Percentiles rank a stretch among this genome's conserved stretches.
Evolutionary conservation across 2,329 filamentous ascomycete species (phyloP).

Genomic region (Trichoderma sp.): DNA sequence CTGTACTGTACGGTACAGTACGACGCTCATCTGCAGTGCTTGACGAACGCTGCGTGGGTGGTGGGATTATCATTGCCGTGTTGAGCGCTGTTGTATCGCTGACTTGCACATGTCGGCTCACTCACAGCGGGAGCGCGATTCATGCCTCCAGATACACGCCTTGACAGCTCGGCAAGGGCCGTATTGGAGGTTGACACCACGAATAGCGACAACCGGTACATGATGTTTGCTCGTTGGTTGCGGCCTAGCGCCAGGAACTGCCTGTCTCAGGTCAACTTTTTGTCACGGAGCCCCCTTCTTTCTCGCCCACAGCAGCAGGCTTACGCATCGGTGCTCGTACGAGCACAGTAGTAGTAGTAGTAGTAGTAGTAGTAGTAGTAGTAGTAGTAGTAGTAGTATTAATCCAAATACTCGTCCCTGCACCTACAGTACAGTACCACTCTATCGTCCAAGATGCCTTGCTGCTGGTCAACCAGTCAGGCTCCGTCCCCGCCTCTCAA

Average conservation of each 20-base stretch:
- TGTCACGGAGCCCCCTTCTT: neutral
- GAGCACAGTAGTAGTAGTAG: too few species aligned
- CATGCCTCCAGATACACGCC: neutral
- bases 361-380: too few species aligned
- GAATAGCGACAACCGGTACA: neutral
- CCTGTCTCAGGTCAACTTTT: neutral
- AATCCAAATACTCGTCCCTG: neutral
- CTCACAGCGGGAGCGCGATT: neutral
- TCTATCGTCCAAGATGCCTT: neutral
- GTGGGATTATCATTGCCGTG: neutral
- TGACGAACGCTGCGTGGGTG: neutral
- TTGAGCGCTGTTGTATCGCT: neutral
- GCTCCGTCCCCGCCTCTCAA: neutral
- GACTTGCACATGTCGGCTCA: neutral
- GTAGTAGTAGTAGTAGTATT: too few species aligned
- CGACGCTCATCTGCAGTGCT: neutral
- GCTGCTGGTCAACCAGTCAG: neutral
- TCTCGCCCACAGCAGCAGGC: neutral
- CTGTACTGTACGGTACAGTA: neutral
- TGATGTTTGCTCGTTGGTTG: neutral
- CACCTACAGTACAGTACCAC: too few species aligned
- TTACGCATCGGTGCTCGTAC: neutral
- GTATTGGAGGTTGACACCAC: neutral
- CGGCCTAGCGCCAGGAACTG: neutral
- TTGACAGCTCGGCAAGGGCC: constrained; percentile 8